Percentiles rank a stretch among this genome's conserved stretches.
phyloP scores from a whole-genome alignment of 768 basidiomycete genomes.

The Psilocybe sp. region DNA sequence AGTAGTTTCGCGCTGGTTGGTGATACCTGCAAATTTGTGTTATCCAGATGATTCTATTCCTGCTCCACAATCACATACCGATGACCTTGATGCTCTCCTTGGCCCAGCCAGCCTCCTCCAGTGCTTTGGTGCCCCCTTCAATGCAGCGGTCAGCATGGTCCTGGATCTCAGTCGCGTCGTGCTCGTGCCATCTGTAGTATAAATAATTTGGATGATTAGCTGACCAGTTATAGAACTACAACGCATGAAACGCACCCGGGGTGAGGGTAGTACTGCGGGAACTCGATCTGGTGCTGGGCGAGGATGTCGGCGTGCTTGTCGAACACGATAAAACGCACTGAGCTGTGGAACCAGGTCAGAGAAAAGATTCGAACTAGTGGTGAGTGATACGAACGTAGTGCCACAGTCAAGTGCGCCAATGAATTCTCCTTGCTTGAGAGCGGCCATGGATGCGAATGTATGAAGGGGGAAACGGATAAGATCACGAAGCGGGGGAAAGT shows the following conservation, averaged over 20 bases:
- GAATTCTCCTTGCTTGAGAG: conserved; percentile 68
- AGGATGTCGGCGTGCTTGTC: conserved; percentile 85
- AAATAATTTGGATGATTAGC: not conserved
- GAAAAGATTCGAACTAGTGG: not conserved
- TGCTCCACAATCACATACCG: conserved; percentile 49
- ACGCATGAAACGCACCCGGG: conserved; percentile 56
- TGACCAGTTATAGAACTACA: not conserved
- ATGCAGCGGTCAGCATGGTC: conserved; percentile 75
- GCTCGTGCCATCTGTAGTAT: conserved; percentile 86
- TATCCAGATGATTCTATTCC: conserved; percentile 9
- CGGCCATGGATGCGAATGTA: conserved; percentile 9
- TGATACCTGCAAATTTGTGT: conserved; percentile 60
- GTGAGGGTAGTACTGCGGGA: conserved; percentile 89
- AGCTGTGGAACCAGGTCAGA: conserved; percentile 1
- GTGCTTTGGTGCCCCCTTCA: conserved; percentile 59
- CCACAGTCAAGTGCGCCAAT: conserved; percentile 94
- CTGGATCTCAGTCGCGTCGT: conserved; percentile 83
- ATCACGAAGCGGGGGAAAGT: conserved; percentile 6
- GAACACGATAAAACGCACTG: conserved; percentile 77
- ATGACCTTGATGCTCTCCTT: conserved; percentile 87
- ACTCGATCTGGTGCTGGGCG: conserved; percentile 88
- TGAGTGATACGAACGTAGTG: conserved; percentile 68
- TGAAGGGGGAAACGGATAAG: conserved; percentile 9
- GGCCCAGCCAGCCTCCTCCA: conserved; percentile 76
- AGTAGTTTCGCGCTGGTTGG: conserved; percentile 96